Percentiles rank a stretch among this genome's conserved stretches.
Evolutionary conservation across 306 rosid genomes (phyloP).

Genomic region (Myrica gale): DNA sequence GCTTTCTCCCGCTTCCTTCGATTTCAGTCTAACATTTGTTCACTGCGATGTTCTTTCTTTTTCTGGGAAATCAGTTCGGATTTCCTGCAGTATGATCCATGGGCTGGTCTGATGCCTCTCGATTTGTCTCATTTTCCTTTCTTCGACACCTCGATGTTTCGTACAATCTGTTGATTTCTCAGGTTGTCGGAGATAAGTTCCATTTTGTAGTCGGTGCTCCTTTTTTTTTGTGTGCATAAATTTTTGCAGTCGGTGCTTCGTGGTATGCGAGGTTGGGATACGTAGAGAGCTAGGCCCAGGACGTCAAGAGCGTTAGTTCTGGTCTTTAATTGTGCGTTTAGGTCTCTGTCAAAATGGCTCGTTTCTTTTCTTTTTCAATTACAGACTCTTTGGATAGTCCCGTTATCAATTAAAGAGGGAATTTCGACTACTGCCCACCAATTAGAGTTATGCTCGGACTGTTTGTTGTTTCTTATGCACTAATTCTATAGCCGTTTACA

Average conservation of each 20-base stretch:
- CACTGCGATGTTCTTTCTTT: background rate
- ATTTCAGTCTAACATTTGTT: background rate
- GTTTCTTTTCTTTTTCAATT: background rate
- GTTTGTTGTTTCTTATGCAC: background rate
- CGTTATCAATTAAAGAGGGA: background rate
- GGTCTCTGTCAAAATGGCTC: constrained; percentile 1
- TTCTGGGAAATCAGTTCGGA: background rate
- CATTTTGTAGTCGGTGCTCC: background rate
- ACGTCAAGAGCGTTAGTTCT: background rate
- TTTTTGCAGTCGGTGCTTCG: too few relatives aligned
- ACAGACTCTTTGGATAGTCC: background rate
- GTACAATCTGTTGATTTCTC: background rate
- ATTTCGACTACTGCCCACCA: background rate
- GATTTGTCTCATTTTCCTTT: background rate
- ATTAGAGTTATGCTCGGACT: background rate
- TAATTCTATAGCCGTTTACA: background rate
- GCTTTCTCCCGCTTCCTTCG: background rate
- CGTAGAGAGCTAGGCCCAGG: background rate
- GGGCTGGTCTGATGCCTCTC: background rate
- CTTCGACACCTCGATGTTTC: background rate
- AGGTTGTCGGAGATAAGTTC: background rate
- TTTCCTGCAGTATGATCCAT: background rate
- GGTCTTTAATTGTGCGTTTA: background rate
- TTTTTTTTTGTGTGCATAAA: background rate
- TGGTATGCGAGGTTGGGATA: background rate